A percentile compares a stretch with the other conserved stretches of the same genome.
These are phyloP conservation scores for Zoysia pacifica DNA, from an alignment of 176 grass and related monocot species.

Conservation along the genomic window DNA sequence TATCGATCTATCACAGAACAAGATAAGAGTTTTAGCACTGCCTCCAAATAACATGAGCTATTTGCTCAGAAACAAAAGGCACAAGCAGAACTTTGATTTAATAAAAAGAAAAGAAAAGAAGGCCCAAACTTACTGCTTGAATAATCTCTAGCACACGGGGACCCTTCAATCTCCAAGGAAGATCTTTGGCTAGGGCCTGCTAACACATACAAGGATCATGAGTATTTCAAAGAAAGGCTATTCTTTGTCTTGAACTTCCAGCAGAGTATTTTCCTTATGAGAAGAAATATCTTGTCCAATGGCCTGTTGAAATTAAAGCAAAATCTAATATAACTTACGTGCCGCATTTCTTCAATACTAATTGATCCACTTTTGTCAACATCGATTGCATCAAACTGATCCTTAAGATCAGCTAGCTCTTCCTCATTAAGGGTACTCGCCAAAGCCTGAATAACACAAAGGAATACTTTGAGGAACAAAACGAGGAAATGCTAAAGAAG, in stretches of 20 bases:
- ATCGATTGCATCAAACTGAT: slow-evolving; percentile 96
- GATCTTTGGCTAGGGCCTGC: slow-evolving; percentile 95
- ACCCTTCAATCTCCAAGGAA: slow-evolving; percentile 92
- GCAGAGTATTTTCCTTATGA: not conserved
- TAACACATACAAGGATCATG: slow-evolving; percentile 32
- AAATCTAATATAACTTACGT: slow-evolving; percentile 46
- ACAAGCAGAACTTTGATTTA: not conserved
- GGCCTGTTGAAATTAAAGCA: not conserved
- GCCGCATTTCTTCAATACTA: slow-evolving; percentile 96
- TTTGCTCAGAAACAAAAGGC: slow-evolving; percentile 10
- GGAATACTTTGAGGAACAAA: slow-evolving; percentile 39
- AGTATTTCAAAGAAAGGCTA: slow-evolving; percentile 9
- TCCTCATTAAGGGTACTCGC: slow-evolving; percentile 89
- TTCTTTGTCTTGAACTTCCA: not conserved
- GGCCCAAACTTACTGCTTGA: slow-evolving; percentile 66
- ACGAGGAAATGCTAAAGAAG: not conserved
- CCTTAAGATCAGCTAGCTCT: slow-evolving; percentile 81
- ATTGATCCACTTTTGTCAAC: slow-evolving; percentile 99
- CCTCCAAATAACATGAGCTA: slow-evolving; percentile 1
- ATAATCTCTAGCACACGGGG: slow-evolving; percentile 92
- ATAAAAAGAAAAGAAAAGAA: slow-evolving; percentile 9
- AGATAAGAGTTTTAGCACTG: slow-evolving; percentile 36
- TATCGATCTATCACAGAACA: slow-evolving; percentile 65
- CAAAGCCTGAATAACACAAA: slow-evolving; percentile 64
- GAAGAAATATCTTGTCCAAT: not conserved